A percentile compares a stretch with the other conserved stretches of the same genome.
Evolutionary conservation across 2,329 filamentous ascomycete genomes (phyloP).

Genomic region (Trichoderma sp.): DNA sequence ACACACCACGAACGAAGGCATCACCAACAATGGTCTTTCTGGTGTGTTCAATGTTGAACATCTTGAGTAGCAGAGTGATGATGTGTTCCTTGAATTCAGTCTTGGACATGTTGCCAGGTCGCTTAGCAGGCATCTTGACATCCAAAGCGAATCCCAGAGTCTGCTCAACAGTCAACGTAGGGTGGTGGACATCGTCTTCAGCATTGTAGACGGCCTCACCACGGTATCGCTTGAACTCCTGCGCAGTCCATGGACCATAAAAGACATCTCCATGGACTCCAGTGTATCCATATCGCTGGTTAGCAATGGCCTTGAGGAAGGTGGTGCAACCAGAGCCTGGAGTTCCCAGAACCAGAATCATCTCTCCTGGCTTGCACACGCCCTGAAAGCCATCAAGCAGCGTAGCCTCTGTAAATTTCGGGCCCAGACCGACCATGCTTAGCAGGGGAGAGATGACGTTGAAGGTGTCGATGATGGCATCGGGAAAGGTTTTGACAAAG

Average conservation of each 20-base stretch:
- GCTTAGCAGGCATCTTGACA: conserved; percentile 79
- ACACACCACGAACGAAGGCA: conserved; percentile 76
- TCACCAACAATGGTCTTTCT: conserved; percentile 83
- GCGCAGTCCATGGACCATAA: conserved; percentile 72
- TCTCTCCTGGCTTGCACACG: conserved; percentile 77
- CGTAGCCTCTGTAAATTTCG: conserved; percentile 70
- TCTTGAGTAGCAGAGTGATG: conserved; percentile 73
- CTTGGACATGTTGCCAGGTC: conserved; percentile 72
- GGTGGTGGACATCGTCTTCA: conserved; percentile 81
- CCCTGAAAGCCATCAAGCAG: conserved; percentile 73
- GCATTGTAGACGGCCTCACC: conserved; percentile 81
- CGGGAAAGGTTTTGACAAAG: conserved; percentile 72
- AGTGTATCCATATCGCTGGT: conserved; percentile 62
- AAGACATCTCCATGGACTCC: conserved; percentile 66
- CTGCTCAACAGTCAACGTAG: conserved; percentile 84
- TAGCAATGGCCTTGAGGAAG: conserved; percentile 68
- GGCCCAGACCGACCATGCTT: conserved; percentile 63
- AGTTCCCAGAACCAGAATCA: conserved; percentile 79
- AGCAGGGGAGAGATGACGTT: conserved; percentile 69
- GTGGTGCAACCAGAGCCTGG: conserved; percentile 74
- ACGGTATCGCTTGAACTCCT: conserved; percentile 73
- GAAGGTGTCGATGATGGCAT: conserved; percentile 75
- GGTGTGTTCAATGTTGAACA: conserved; percentile 94
- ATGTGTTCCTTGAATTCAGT: conserved; percentile 75
- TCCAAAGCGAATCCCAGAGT: conserved; percentile 84